Evolutionary conservation across 2,329 filamentous ascomycete genomes (phyloP), one percentile per base, ranked within the genome.

Genomic region (Aspergillus sp.): DNA sequence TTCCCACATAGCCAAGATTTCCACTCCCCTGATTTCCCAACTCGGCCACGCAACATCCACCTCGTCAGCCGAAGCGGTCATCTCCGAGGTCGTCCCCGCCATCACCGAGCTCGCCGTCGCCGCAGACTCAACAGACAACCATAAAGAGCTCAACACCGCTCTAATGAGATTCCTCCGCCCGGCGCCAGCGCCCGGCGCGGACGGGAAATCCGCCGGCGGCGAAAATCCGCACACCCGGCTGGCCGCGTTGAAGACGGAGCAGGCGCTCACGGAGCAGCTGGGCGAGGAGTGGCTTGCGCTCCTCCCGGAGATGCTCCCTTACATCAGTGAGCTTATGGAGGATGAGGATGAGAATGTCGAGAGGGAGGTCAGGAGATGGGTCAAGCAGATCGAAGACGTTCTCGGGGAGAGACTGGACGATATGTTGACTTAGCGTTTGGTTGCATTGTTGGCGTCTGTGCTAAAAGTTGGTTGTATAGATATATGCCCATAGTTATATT

Each of bases 261-360:
- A 86, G 53, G 74, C 72, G 10, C 67, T 96, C 41, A 93, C 86
- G 8, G 77, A 82, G 45, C 70, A 75, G 29, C 63, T 96, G 15
- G 88, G 88, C 37, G 88, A 96, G 57, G 91, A 98, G 54, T 98
- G 91, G 91, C 64, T 98, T 38, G 75, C 79, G 1, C 74, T 93
- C 66, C 60, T 96, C 53, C 86, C 89, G 0, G 91, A 98, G 71
- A 96, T 95, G 82, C 64, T 98, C 56, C 89, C 93, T 13, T 85
- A 89, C 43, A 94, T 99, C 48, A 93, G 85, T 51, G 91, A 98
- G 66, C 60, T 94, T 51, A 82, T 94, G 64, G 91, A 98, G 55
- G 91, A 98, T 56, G 91, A 96, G 46, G 88, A 96, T 53, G 91
- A 96, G 64, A 71, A 73, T 16, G 89, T 98, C 15, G 91, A 98